These are phyloP conservation scores for Ceratobasidium sp. DNA, from an alignment of 1,284 basidiomycete species.

Conservation along the genomic window DNA sequence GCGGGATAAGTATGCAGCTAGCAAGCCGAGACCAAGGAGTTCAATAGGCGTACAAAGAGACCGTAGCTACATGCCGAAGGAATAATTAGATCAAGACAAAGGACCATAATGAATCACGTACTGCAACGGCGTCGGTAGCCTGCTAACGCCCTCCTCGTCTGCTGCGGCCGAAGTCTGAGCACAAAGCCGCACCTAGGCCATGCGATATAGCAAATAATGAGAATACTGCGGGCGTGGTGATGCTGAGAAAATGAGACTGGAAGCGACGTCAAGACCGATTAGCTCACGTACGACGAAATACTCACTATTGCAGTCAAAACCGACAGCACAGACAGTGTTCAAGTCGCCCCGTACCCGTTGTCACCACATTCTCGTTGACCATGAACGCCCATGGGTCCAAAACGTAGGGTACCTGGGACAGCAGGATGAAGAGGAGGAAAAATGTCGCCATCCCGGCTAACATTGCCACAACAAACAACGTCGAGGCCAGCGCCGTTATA, in stretches of 20 bases:
- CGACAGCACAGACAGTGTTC: slow-evolving; percentile 27
- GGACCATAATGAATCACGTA: slow-evolving; percentile 14
- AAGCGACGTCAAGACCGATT: slow-evolving; percentile 32
- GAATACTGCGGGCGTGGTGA: slow-evolving; percentile 28
- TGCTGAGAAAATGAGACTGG: slow-evolving; percentile 44
- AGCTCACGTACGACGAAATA: background rate
- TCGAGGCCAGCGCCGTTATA: slow-evolving; percentile 12
- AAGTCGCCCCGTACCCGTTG: background rate
- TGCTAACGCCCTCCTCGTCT: slow-evolving; percentile 21
- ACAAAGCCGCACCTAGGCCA: slow-evolving; percentile 26
- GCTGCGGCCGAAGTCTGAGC: slow-evolving; percentile 23
- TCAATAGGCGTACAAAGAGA: slow-evolving; percentile 31
- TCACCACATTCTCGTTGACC: slow-evolving; percentile 11
- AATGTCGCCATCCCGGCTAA: slow-evolving; percentile 35
- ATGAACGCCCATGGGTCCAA: slow-evolving; percentile 34
- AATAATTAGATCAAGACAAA: no score
- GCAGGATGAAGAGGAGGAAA: slow-evolving; percentile 19
- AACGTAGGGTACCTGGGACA: slow-evolving; percentile 21
- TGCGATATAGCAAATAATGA: slow-evolving; percentile 35
- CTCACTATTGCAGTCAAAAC: slow-evolving; percentile 38
- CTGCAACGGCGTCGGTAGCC: slow-evolving; percentile 35
- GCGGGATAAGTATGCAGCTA: slow-evolving; percentile 18
- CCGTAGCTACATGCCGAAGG: slow-evolving; percentile 17
- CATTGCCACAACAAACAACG: slow-evolving; percentile 27
- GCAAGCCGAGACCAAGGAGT: slow-evolving; percentile 40